A percentile compares a stretch with the other conserved stretches of the same genome.
phyloP scores from a whole-genome alignment of 305 asterid genomes.

The Fraxinus paxiana region DNA sequence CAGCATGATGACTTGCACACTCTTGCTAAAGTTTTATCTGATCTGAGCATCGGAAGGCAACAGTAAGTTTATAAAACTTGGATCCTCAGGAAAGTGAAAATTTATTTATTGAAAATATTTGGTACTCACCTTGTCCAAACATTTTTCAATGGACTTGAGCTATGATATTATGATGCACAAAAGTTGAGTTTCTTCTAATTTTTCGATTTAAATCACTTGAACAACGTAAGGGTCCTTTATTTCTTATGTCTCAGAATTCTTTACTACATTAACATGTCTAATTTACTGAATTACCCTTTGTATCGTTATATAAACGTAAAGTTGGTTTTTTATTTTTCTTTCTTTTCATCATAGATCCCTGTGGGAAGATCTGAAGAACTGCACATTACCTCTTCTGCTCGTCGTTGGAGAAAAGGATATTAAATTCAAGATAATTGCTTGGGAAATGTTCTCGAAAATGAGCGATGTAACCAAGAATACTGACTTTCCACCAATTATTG shows the following conservation, averaged over 20 bases:
- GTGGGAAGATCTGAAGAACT: slow-evolving; percentile 81
- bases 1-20: slow-evolving; percentile 60
- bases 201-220: neutral
- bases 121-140: neutral
- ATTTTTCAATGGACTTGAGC: neutral
- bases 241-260: neutral
- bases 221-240: neutral
- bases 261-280: neutral
- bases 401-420: slow-evolving; percentile 77
- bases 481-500: slow-evolving; percentile 37
- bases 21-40: slow-evolving; percentile 67
- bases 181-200: neutral
- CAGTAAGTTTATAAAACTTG: slow-evolving; percentile 53
- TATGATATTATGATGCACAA: neutral
- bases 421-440: slow-evolving; percentile 72
- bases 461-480: slow-evolving; percentile 19
- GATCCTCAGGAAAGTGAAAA: neutral
- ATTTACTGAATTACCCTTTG: neutral
- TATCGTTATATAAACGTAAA: neutral
- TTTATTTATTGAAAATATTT: neutral
- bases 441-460: slow-evolving; percentile 43
- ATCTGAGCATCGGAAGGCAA: slow-evolving; percentile 80
- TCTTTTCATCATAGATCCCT: slow-evolving; percentile 42
- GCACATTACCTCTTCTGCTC: slow-evolving; percentile 61
- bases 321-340: neutral